Conservation (phyloP, 768 basidiomycete species). For the Leucosporidium yakuticum region DNA sequence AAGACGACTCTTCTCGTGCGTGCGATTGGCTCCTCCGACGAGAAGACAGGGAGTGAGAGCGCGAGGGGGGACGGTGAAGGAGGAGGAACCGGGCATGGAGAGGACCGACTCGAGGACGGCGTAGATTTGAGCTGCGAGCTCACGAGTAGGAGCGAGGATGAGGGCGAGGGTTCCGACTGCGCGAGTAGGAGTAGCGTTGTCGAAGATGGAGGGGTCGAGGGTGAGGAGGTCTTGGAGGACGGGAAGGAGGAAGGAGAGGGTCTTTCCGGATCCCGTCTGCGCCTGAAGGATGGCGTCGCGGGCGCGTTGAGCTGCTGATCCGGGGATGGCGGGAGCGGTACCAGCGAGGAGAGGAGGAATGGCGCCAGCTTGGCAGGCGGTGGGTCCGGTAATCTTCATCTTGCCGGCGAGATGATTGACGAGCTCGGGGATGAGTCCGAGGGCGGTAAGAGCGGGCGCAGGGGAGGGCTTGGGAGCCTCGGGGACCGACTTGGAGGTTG, state of each 20-base stretch:
- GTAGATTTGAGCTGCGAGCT: slow-evolving; percentile 92
- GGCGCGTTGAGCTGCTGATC: slow-evolving; percentile 70
- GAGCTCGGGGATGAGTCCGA: slow-evolving; percentile 77
- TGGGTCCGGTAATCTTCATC: slow-evolving; percentile 77
- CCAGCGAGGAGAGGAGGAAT: slow-evolving; percentile 56
- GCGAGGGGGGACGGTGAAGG: slow-evolving; percentile 50
- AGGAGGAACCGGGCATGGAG: slow-evolving; percentile 59
- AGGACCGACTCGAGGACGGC: slow-evolving; percentile 84
- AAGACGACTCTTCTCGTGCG: slow-evolving; percentile 91
- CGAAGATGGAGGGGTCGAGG: slow-evolving; percentile 43
- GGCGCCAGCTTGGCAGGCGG: slow-evolving; percentile 75
- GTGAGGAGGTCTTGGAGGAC: slow-evolving; percentile 92
- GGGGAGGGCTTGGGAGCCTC: slow-evolving; percentile 11
- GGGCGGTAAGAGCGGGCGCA: slow-evolving; percentile 68
- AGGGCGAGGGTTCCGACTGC: slow-evolving; percentile 91
- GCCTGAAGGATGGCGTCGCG: slow-evolving; percentile 80
- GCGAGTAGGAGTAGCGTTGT: slow-evolving; percentile 80
- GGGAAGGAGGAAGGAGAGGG: slow-evolving; percentile 83
- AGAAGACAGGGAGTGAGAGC: slow-evolving; percentile 92
- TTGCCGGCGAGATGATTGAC: slow-evolving; percentile 69
- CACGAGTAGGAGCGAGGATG: slow-evolving; percentile 89
- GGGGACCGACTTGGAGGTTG: not conserved
- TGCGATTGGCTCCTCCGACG: slow-evolving; percentile 85
- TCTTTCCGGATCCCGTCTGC: slow-evolving; percentile 96
- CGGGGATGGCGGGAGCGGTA: slow-evolving; percentile 35